phyloP scores from a whole-genome alignment of 2,329 filamentous ascomycete species.

The Phyllosticta paracitricarpa region DNA sequence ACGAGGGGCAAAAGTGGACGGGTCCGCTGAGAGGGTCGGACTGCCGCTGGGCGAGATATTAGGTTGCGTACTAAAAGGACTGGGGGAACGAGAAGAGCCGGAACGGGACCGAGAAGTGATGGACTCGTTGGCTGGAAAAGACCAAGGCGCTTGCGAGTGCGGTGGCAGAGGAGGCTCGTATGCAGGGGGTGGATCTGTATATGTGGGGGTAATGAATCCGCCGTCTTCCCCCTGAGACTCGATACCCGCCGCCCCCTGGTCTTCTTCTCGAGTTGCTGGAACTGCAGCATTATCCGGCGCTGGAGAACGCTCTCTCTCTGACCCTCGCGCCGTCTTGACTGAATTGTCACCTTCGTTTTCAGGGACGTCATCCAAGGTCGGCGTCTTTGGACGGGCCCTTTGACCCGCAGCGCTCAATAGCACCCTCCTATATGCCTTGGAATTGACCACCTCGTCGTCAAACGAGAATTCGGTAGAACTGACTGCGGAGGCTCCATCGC shows the following conservation, averaged over 20 bases:
- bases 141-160: background rate
- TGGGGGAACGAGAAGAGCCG: background rate
- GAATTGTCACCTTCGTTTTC: background rate
- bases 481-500: constrained; percentile 4
- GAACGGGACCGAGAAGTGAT: background rate
- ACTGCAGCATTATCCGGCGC: background rate
- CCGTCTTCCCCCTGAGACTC: background rate
- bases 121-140: background rate
- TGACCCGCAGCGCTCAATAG: background rate
- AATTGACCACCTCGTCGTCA: constrained; percentile 11
- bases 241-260: background rate
- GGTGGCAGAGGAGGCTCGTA: background rate
- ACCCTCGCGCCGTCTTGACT: background rate
- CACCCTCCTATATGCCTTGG: constrained; percentile 9
- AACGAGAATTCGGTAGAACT: constrained; percentile 11
- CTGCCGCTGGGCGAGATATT: background rate
- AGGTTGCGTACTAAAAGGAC: background rate
- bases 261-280: background rate
- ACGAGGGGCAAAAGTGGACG: background rate
- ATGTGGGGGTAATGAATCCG: background rate
- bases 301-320: background rate
- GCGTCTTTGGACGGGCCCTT: background rate
- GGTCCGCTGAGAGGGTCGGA: background rate
- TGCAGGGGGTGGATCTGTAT: background rate
- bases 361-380: background rate